Evolutionary conservation across 768 basidiomycete species (phyloP), one percentile per base, ranked within the genome.

Genomic region (Paxillus involutus): DNA sequence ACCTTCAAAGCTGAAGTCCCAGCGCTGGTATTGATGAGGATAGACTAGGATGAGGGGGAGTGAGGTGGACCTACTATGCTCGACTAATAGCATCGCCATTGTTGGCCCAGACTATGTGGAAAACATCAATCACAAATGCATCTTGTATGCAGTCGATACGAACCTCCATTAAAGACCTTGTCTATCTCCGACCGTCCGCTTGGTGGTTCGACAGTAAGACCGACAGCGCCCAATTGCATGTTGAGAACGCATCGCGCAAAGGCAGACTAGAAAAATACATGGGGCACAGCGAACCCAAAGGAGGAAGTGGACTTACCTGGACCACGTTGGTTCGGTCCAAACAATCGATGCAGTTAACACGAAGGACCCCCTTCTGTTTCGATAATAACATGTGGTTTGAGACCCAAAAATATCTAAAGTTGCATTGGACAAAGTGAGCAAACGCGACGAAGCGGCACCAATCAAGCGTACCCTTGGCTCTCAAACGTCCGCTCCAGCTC

Each of bases 1-100:
- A 86, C 94, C 80, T 98, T 99, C 41, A 98, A 75, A 4, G 97
- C 97, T 26, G 93, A 96, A 0, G 97, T 98, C 19, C 97, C 96
- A 43, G 97, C 91, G 64, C 91, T 94, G 58, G 35, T n/a, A 49
- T 53, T 40, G 21, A 33, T 70, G 68, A 47, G 63, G 36, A 49
- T 56, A n/a, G 47, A 26, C 9, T 24, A 10, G 11, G 40, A 11
- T 17, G 36, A 42, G 8, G 16, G 17, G 17, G 16, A 51, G 26
- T 19, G 26, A 40, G 36, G 52, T 21, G 24, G 12, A 77, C 86
- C 66, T 65, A 91, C 89, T 91, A 93, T 51, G 88, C 88, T 51
- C 89, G 80, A 68, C 91, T 94, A 54, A 97, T 91, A 6, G 92
- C 89, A 67, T 99, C 97, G 0, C 97, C 97, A 60, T 98, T 98